phyloP scores from a whole-genome alignment of 1,284 basidiomycete species.

The Testicularia cyperi region DNA sequence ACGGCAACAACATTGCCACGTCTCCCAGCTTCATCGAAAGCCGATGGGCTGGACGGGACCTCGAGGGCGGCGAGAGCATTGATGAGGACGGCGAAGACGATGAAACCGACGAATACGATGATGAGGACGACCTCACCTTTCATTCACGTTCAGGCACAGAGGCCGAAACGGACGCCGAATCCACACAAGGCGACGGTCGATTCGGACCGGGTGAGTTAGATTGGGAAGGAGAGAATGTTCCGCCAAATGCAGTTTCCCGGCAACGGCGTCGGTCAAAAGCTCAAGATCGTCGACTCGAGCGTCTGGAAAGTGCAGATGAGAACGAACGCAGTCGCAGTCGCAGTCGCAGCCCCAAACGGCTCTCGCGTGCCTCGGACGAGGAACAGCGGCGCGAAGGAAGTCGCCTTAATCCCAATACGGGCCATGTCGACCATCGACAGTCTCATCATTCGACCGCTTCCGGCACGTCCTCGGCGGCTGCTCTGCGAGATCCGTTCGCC shows the following conservation, averaged over 20 bases:
- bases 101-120: conserved; percentile 11
- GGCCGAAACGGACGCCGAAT: conserved; percentile 19
- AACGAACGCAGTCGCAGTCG: conserved; percentile 35
- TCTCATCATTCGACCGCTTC: conserved; percentile 12
- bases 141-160: conserved; percentile 24
- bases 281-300: conserved; percentile 21
- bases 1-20: conserved; percentile 58
- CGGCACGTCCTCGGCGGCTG: conserved; percentile 1
- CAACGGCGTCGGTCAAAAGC: conserved; percentile 12
- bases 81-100: conserved; percentile 45
- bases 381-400: too few relatives aligned
- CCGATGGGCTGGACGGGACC: conserved; percentile 53
- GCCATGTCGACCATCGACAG: neutral
- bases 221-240: conserved; percentile 42
- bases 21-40: conserved; percentile 55
- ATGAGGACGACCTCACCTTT: conserved; percentile 5
- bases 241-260: conserved; percentile 28
- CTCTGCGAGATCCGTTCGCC: conserved; percentile 39
- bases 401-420: conserved; percentile 10
- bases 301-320: conserved; percentile 27
- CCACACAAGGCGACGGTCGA: conserved; percentile 15
- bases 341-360: conserved; percentile 42
- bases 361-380: conserved; percentile 1
- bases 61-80: conserved; percentile 43
- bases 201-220: conserved; percentile 24